Conservation (phyloP, 805 yeast genomes). For the Candida khao-thaluensis region DNA sequence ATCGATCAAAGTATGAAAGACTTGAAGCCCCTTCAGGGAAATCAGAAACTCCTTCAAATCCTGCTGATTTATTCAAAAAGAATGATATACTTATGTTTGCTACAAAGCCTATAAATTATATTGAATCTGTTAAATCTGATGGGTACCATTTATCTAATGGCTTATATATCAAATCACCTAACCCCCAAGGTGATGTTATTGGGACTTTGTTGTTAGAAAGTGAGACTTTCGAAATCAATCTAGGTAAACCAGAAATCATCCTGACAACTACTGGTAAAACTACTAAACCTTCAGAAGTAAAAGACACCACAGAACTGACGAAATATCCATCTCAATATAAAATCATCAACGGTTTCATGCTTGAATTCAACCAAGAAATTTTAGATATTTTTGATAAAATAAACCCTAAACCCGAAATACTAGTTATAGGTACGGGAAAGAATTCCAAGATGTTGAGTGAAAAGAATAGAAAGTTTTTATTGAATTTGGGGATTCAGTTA, state of each 20-base stretch:
- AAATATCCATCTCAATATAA: conserved; percentile 39
- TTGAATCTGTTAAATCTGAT: conserved; percentile 46
- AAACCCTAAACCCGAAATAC: conserved; percentile 75
- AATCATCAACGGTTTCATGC: conserved; percentile 47
- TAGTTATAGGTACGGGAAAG: conserved; percentile 70
- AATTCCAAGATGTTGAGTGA: conserved; percentile 62
- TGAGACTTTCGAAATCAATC: conserved; percentile 61
- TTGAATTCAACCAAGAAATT: conserved; percentile 48
- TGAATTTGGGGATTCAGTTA: conserved; percentile 62
- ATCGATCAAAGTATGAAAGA: not conserved
- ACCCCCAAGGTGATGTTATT: conserved; percentile 33
- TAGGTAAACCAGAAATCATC: conserved; percentile 23
- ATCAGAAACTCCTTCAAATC: conserved; percentile 40
- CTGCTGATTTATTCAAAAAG: conserved; percentile 43
- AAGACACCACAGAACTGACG: not conserved
- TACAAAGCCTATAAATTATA: conserved; percentile 42
- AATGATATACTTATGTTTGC: conserved; percentile 44
- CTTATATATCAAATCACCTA: conserved; percentile 45
- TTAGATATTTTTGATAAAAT: conserved; percentile 51
- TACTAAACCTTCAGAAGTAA: not conserved
- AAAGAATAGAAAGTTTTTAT: conserved; percentile 48
- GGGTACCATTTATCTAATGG: conserved; percentile 62
- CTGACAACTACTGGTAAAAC: conserved; percentile 2
- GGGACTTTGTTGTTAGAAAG: conserved; percentile 53
- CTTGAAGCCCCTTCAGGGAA: conserved; percentile 35